Conservation (phyloP, 164 flowering plant species). For the Stephania cephalantha region DNA sequence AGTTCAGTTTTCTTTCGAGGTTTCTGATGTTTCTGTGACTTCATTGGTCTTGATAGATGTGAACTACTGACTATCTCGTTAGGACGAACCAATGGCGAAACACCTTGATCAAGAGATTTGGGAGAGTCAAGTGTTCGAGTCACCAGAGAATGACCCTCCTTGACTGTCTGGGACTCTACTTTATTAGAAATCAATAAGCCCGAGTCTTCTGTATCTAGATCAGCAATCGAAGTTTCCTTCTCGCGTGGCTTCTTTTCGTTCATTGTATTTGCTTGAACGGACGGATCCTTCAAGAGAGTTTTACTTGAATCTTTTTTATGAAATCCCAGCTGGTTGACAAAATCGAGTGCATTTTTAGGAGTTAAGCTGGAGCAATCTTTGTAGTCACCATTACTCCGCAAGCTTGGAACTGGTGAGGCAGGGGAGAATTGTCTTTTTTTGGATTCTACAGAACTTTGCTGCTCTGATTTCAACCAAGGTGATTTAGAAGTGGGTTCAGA, state of each 20-base stretch:
- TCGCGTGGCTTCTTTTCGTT: background rate
- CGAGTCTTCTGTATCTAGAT: slow-evolving; percentile 1
- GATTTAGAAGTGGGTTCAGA: slow-evolving; percentile 13
- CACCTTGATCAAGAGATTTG: background rate
- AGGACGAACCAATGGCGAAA: background rate
- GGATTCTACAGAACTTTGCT: slow-evolving; percentile 11
- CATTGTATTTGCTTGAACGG: slow-evolving; percentile 12
- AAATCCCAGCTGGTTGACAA: slow-evolving; percentile 12
- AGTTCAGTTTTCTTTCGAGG: slow-evolving; percentile 13
- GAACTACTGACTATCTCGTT: slow-evolving; percentile 13
- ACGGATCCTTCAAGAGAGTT: slow-evolving; percentile 1
- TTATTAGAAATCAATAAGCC: background rate
- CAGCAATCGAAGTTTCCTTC: background rate
- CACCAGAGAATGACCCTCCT: background rate
- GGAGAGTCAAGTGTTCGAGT: background rate
- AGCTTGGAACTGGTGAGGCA: slow-evolving; percentile 19
- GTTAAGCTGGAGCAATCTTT: slow-evolving; percentile 7
- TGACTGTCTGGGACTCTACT: background rate
- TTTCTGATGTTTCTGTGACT: slow-evolving; percentile 3
- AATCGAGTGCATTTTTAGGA: slow-evolving; percentile 5
- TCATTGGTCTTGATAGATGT: slow-evolving; percentile 1
- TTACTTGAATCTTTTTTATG: slow-evolving; percentile 15
- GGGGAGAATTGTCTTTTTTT: slow-evolving; percentile 9
- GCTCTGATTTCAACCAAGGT: slow-evolving; percentile 8
- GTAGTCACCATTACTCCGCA: slow-evolving; percentile 15